These are phyloP conservation scores for Cruciata laevipes DNA, from an alignment of 257 asterid genomes.

Conservation along the genomic window DNA sequence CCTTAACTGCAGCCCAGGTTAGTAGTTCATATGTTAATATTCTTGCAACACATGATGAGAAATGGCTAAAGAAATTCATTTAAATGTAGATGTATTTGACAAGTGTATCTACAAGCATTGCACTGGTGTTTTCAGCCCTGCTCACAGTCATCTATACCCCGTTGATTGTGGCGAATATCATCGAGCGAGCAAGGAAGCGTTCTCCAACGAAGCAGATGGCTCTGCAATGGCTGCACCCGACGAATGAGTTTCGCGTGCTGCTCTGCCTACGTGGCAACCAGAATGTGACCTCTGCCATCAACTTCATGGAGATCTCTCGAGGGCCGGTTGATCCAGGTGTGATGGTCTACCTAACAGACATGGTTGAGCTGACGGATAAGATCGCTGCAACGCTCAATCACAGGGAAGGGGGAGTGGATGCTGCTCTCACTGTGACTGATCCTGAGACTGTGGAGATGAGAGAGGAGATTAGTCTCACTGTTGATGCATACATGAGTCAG, in stretches of 20 bases:
- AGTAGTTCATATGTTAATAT: constrained; percentile 16
- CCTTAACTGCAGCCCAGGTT: constrained; percentile 53
- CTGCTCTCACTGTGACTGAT: constrained; percentile 57
- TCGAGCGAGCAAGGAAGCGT: constrained; percentile 67
- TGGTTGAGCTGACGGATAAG: constrained; percentile 66
- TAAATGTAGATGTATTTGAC: constrained; percentile 54
- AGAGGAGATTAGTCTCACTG: constrained; percentile 35
- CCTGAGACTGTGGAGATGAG: constrained; percentile 56
- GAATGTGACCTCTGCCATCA: constrained; percentile 41
- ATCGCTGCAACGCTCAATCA: constrained; percentile 67
- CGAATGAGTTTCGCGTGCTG: constrained; percentile 52
- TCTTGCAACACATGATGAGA: not conserved
- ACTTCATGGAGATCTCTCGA: constrained; percentile 61
- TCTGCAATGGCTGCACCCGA: constrained; percentile 58
- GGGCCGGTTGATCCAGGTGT: constrained; percentile 69
- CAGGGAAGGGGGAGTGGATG: constrained; percentile 27
- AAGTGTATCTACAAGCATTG: constrained; percentile 47
- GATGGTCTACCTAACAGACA: constrained; percentile 60
- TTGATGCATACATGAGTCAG: constrained; percentile 32
- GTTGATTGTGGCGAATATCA: constrained; percentile 53
- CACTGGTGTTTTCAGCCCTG: constrained; percentile 50
- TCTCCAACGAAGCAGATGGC: constrained; percentile 85
- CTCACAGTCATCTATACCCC: constrained; percentile 67
- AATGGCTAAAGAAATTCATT: constrained; percentile 6
- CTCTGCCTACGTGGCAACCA: constrained; percentile 57